Percentiles rank a stretch among this genome's conserved stretches.
Evolutionary conservation across 2,329 filamentous ascomycete genomes (phyloP).

Genomic region (Pseudogymnoascus sp.): DNA sequence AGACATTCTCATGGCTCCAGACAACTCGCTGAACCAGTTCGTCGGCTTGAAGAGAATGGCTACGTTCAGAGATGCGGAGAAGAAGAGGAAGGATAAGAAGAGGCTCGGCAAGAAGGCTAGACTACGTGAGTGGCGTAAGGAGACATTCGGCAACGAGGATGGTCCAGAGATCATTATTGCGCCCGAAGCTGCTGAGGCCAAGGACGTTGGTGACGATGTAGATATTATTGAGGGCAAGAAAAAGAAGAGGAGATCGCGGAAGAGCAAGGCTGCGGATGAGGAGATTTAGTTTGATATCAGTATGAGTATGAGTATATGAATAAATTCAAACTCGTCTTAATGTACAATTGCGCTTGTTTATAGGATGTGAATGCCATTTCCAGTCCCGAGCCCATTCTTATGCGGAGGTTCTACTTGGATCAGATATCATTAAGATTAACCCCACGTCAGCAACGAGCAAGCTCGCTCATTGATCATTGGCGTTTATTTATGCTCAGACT

Average conservation of each 20-base stretch:
- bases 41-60: constrained; percentile 93
- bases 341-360: not conserved
- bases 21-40: constrained; percentile 79
- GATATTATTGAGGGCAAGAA: constrained; percentile 36
- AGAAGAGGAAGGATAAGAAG: constrained; percentile 86
- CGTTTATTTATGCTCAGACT: constrained; percentile 51
- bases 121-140: constrained; percentile 73
- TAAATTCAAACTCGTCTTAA: not conserved
- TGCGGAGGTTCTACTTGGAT: constrained; percentile 3
- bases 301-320: constrained; percentile 8
- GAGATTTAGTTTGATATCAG: constrained; percentile 8
- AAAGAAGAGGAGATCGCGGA: constrained; percentile 46
- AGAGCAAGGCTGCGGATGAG: constrained; percentile 21
- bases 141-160: constrained; percentile 50
- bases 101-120: constrained; percentile 86
- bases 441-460: not conserved
- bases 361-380: not conserved
- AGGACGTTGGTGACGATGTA: constrained; percentile 19
- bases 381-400: not conserved
- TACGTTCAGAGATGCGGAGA: constrained; percentile 76
- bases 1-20: constrained; percentile 85
- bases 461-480: not conserved
- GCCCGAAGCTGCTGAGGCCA: constrained; percentile 18
- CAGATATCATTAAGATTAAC: not conserved
- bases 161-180: constrained; percentile 29